Evolutionary conservation across 2,329 filamentous ascomycete genomes (phyloP).

Genomic region (Talaromyces islandicus): DNA sequence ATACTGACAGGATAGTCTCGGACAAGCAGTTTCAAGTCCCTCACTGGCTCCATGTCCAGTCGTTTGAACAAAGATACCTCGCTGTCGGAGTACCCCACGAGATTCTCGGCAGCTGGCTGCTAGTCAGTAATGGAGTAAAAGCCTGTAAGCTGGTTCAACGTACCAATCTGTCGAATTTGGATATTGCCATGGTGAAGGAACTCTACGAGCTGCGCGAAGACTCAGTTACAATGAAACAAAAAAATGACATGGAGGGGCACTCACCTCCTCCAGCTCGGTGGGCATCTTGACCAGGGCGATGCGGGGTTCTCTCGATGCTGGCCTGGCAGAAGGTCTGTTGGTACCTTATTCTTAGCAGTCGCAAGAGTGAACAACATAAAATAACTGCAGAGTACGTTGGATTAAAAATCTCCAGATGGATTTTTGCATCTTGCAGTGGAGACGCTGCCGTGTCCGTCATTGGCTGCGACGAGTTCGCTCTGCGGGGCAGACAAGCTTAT

Average conservation of each 20-base stretch:
- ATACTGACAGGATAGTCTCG: conserved; percentile 70
- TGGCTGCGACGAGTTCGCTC: background rate
- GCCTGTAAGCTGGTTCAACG: conserved; percentile 14
- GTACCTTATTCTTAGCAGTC: background rate
- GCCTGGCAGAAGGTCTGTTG: background rate
- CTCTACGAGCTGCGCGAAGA: conserved; percentile 64
- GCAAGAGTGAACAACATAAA: background rate
- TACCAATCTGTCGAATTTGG: conserved; percentile 77
- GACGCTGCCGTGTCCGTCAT: background rate
- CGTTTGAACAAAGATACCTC: conserved; percentile 79
- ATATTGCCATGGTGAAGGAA: conserved; percentile 91
- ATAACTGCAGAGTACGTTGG: conserved; percentile 28
- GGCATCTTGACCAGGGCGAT: conserved; percentile 77
- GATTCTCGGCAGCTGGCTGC: conserved; percentile 53
- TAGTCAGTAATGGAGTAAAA: conserved; percentile 14
- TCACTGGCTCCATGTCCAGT: conserved; percentile 69
- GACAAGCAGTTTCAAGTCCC: conserved; percentile 79
- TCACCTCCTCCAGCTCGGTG: conserved; percentile 70
- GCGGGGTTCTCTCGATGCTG: conserved; percentile 73
- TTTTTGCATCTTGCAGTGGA: background rate
- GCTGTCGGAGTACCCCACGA: conserved; percentile 74
- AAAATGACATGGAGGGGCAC: conserved; percentile 7
- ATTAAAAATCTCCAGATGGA: background rate
- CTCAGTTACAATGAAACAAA: conserved; percentile 8
- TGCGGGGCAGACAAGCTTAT: background rate